Evolutionary conservation across 352 stramenopile species (phyloP).

Genomic region (Phytopythium litorale): DNA sequence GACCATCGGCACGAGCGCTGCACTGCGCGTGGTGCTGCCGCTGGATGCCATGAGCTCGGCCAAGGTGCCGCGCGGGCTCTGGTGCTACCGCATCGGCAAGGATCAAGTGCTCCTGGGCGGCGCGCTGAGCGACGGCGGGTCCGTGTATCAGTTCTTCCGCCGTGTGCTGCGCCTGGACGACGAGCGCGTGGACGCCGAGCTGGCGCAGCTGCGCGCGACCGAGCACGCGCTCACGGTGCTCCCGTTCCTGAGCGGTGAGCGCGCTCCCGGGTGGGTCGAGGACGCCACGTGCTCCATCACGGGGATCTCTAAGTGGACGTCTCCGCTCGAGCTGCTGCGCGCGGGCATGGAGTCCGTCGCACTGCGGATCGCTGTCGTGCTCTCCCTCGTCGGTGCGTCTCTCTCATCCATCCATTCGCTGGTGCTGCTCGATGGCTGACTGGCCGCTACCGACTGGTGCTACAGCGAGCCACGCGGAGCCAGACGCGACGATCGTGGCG

Average conservation of each 20-base stretch:
- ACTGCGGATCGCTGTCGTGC: slow-evolving; percentile 83
- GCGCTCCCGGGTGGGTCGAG: slow-evolving; percentile 90
- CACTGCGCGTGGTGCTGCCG: slow-evolving; percentile 86
- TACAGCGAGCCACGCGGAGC: slow-evolving; percentile 23
- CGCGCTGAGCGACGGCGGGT: slow-evolving; percentile 96
- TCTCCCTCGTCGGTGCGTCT: slow-evolving; percentile 72
- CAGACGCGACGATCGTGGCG: slow-evolving; percentile 57
- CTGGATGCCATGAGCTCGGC: slow-evolving; percentile 35
- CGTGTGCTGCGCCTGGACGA: slow-evolving; percentile 60
- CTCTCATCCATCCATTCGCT: not conserved
- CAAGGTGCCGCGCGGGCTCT: slow-evolving; percentile 89
- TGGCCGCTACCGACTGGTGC: slow-evolving; percentile 9
- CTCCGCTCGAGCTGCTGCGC: slow-evolving; percentile 84
- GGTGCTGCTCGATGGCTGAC: too few species aligned
- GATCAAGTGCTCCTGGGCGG: slow-evolving; percentile 89
- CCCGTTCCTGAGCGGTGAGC: slow-evolving; percentile 92
- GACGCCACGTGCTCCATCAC: slow-evolving; percentile 89
- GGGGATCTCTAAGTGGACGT: slow-evolving; percentile 91
- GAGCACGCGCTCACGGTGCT: slow-evolving; percentile 82
- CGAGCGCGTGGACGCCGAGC: slow-evolving; percentile 37
- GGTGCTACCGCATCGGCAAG: slow-evolving; percentile 91
- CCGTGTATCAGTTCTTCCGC: slow-evolving; percentile 90
- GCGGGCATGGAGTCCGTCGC: slow-evolving; percentile 89
- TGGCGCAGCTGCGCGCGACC: slow-evolving; percentile 31
- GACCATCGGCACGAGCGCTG: slow-evolving; percentile 93